Base-by-base conservation (phyloP, 352 stramenopile genomes). In the Pythium volutum region DNA sequence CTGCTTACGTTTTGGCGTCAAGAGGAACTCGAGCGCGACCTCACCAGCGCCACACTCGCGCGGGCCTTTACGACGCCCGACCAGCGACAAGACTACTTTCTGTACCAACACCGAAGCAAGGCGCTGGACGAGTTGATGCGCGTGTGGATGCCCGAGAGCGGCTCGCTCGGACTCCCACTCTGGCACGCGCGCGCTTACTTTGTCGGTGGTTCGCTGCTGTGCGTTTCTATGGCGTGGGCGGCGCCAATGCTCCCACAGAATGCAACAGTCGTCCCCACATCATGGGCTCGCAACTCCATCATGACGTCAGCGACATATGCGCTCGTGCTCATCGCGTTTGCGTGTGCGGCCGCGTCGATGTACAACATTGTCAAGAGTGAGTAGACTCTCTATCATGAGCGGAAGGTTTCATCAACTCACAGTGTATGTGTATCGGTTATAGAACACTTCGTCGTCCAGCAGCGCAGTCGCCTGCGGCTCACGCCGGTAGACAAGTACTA, bases 81-180 rank as follows among this genome's bases (percentile, higher is more conserved):
- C 9, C 66, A 70, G 36, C 63, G 72, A 9, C 56, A 84, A 5
- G 66, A 78, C 31, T 84, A 79, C 12, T 84, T 74, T 23, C 47
- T 76, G 11, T 65, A 66, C 6, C 69, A 70, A 10, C 78, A 88
- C 41, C 55, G 77, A 10, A 62, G 47, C 31, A 83, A 84, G 57
- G 78, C 70, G 0, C 42, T 75, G 0, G 57, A 66, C 22, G 76
- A 88, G 47, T 59, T 88, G 4, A 55, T 77, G 11, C 74, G 74
- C 25, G 72, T 86, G 2, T 88, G 76, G 78, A 88, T 88, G 78
- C 72, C 76, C 1, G 74, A 83, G 33, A 86, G 75, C 47, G 78
- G 78, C 45, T 81, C 71, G 38, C 38, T 88, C 12, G 76, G 78
- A 3, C 55, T 86, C 10, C 56, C 45, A 9, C 49, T 86, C 6